phyloP scores from a whole-genome alignment of 2,329 filamentous ascomycete species.

The Trichoderma semiorbis region DNA sequence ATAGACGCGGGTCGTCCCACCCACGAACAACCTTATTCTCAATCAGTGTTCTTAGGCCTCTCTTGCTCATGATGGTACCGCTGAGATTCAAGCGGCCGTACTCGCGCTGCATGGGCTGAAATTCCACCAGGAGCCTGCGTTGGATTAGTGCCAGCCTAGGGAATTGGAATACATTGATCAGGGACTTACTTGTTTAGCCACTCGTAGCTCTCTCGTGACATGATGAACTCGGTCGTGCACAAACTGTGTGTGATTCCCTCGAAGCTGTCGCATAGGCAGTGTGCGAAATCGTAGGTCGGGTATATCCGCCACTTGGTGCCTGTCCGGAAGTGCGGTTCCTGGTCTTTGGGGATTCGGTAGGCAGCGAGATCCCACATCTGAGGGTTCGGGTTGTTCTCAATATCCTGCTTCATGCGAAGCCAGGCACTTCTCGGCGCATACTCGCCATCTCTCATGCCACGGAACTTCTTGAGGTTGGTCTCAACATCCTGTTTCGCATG shows the following conservation, averaged over 20 bases:
- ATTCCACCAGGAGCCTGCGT: background rate
- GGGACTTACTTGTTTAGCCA: constrained; percentile 63
- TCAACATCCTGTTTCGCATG: constrained; percentile 74
- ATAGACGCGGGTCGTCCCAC: constrained; percentile 90
- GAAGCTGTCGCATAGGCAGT: constrained; percentile 84
- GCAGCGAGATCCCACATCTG: constrained; percentile 97
- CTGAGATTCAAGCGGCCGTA: constrained; percentile 65
- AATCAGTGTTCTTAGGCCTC: constrained; percentile 77
- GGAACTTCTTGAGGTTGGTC: constrained; percentile 77
- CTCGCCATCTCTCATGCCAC: constrained; percentile 86
- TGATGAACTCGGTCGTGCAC: constrained; percentile 89
- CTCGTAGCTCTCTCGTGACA: constrained; percentile 83
- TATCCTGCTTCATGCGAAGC: constrained; percentile 90
- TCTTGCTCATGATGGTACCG: constrained; percentile 84
- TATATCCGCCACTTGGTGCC: constrained; percentile 87
- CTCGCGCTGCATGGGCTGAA: constrained; percentile 81
- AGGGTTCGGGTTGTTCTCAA: constrained; percentile 67
- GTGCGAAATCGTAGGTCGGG: constrained; percentile 89
- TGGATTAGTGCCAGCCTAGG: background rate
- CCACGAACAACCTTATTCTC: constrained; percentile 72
- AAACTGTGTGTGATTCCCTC: constrained; percentile 89
- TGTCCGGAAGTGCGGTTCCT: constrained; percentile 71
- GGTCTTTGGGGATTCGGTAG: constrained; percentile 75
- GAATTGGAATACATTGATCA: background rate
- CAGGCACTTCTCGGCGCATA: constrained; percentile 82